Percentiles rank a stretch among this genome's conserved stretches.
Evolutionary conservation across 202 grass and related monocot genomes (phyloP).

Genomic region (Schoenoplectus triqueter): DNA sequence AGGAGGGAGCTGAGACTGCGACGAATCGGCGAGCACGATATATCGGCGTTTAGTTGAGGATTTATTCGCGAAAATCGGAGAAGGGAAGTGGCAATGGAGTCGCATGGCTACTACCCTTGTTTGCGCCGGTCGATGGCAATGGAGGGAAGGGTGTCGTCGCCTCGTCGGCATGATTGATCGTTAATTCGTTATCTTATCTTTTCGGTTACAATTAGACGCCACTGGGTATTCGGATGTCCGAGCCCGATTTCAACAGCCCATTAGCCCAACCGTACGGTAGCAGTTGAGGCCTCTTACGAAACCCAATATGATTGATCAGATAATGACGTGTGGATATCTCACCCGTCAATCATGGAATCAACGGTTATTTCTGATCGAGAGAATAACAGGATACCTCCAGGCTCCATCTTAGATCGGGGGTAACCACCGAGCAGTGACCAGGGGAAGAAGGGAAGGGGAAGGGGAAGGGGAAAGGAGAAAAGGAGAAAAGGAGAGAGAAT

Average conservation of each 20-base stretch:
- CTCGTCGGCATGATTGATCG: not conserved
- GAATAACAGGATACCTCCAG: constrained; percentile 19
- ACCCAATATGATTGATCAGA: not conserved
- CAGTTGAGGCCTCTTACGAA: constrained; percentile 31
- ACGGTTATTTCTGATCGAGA: not conserved
- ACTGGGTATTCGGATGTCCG: not conserved
- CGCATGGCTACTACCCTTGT: constrained; percentile 20
- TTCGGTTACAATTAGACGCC: not conserved
- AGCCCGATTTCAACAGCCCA: too few species aligned
- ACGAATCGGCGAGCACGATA: constrained; percentile 27
- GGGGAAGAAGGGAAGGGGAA: constrained; percentile 1
- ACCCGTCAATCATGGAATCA: not conserved
- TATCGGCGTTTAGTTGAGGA: constrained; percentile 31
- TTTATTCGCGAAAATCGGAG: not conserved
- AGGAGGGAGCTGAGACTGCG: constrained; percentile 15
- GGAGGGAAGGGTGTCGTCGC: not conserved
- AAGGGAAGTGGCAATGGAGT: constrained; percentile 33
- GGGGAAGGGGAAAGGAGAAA: constrained; percentile 7
- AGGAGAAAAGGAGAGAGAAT: not conserved
- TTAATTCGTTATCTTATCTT: constrained; percentile 21
- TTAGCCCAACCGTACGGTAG: too few species aligned
- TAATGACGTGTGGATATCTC: not conserved
- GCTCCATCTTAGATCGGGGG: not conserved
- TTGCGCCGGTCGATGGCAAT: constrained; percentile 20
- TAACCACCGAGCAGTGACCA: constrained; percentile 21